Conservation (phyloP, 192 early-diverging fungal genomes). For the Coemansia pectinata region DNA sequence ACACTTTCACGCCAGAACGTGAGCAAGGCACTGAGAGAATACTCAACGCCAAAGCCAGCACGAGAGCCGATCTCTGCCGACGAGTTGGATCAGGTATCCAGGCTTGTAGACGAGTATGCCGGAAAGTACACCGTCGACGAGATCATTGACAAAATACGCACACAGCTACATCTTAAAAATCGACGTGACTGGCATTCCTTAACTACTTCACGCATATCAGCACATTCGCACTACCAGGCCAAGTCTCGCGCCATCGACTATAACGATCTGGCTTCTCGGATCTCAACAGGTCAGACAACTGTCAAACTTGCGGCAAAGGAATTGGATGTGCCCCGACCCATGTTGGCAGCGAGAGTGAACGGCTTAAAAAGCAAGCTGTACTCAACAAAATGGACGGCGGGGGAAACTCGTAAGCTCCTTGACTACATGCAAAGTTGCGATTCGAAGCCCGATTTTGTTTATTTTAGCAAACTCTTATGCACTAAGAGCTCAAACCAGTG, state of each 20-base stretch:
- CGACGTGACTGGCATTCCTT: neutral
- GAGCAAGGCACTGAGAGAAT: fast-evolving
- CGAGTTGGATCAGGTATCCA: neutral
- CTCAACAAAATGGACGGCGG: neutral
- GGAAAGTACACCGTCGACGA: neutral
- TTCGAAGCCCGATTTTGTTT: neutral
- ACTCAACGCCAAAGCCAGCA: neutral
- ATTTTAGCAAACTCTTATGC: neutral
- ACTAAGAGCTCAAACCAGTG: neutral
- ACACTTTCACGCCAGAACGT: neutral
- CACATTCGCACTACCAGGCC: neutral
- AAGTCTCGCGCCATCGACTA: neutral
- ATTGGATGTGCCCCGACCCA: neutral
- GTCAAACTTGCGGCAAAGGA: neutral
- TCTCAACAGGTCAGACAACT: neutral
- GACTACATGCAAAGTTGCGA: neutral
- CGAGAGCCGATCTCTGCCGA: neutral
- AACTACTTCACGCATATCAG: neutral
- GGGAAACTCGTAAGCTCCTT: neutral
- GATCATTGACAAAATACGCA: neutral
- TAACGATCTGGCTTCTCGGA: neutral
- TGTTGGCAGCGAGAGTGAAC: neutral
- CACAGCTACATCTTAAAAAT: neutral
- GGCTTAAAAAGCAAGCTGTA: neutral
- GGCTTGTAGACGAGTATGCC: neutral